Base-by-base conservation (phyloP, 495 filamentous ascomycete genomes). In the Talaromyces trachyspermus region DNA sequence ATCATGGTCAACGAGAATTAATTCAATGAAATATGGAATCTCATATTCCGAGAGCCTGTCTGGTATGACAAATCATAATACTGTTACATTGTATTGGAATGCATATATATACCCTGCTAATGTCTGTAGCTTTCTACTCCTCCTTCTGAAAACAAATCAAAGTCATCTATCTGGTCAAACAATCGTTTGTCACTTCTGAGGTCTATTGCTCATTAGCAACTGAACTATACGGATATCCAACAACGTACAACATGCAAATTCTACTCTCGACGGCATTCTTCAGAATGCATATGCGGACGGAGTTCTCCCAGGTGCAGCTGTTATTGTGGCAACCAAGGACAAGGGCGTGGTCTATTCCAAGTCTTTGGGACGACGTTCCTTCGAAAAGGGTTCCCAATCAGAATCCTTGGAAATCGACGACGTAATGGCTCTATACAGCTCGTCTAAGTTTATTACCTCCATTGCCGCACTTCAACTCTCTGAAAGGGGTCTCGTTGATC, bases 401-500 rank as follows among this genome's bases (percentile, higher is more conserved):
- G 25, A 26, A 14, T 5, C n/a, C 14, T 10, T 38, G 4, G 17
- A 38, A 38, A 15, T 32, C 15, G 42, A 44, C 17, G 42, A 44
- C 17, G 14, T 44, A 29, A 33, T 44, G 42, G 9, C 17, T 3
- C 26, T 44, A 14, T 25, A 25, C 6, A 44, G 42, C 17, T n/a
- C 8, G 11, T 55, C 55, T 47, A 58, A 66, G 45, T 35, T 74
- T 4, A 59, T 75, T 29, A 69, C 71, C 14, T 60, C 63, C 17
- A 58, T 79, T 18, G 61, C 67, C 7, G 63, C 57, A 2, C 53
- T 77, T 24, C 66, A 74, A 50, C 61, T 67, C 36, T 64, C 77
- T 3, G 69, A 74, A 23, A 55, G 62, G 14, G 63, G 61, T 2
- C 53, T 56, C 0, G 19, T 77, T 5, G 46, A 51, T 5, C 50